Evolutionary conservation across 441 rosid species (phyloP).

Genomic region (Corymbia calophylla): DNA sequence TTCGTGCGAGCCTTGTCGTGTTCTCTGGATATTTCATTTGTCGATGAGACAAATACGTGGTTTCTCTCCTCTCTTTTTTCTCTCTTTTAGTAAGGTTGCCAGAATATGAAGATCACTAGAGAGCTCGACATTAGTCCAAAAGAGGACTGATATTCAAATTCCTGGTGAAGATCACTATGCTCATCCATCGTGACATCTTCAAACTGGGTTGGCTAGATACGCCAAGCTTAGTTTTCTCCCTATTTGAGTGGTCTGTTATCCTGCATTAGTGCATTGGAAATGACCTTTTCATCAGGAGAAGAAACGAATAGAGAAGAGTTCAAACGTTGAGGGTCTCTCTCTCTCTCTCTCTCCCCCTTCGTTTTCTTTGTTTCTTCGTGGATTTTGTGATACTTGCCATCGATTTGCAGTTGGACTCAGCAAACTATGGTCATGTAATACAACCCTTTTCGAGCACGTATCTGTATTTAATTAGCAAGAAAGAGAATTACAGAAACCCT

Average conservation of each 20-base stretch:
- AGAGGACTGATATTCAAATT: background rate
- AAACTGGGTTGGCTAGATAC: background rate
- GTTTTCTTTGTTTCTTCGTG: background rate
- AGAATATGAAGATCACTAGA: background rate
- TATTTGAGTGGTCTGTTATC: background rate
- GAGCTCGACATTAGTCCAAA: background rate
- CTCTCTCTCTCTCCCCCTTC: background rate
- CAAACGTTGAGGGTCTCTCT: background rate
- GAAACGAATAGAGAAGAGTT: background rate
- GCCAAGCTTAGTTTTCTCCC: background rate
- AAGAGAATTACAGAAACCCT: background rate
- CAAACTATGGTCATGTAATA: background rate
- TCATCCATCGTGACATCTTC: background rate
- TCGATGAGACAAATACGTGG: background rate
- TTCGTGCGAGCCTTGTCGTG: background rate
- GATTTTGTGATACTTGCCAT: background rate
- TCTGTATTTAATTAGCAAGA: background rate
- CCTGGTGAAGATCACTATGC: background rate
- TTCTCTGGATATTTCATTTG: background rate
- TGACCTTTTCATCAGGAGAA: background rate
- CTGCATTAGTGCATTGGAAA: background rate
- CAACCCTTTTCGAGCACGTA: no score
- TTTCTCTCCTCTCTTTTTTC: background rate
- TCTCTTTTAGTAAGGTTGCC: background rate
- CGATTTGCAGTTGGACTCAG: background rate